These are phyloP conservation scores for Teunomyces pallodes DNA, from an alignment of 805 yeast genomes.

Conservation along the genomic window DNA sequence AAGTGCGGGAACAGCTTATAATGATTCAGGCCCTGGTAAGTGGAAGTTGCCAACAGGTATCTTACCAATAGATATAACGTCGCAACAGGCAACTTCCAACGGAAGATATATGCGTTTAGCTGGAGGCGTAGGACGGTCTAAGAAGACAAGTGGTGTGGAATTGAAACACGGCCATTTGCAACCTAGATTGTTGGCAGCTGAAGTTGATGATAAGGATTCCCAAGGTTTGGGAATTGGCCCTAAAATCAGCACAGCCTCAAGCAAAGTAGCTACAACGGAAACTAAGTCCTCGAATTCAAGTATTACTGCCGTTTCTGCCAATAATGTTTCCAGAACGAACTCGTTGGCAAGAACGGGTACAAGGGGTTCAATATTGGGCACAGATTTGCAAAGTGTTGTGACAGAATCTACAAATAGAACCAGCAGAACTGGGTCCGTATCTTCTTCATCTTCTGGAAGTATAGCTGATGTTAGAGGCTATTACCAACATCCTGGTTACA, in stretches of 20 bases:
- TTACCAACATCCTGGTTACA: constrained; percentile 43
- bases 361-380: constrained; percentile 17
- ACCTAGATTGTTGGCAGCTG: constrained; percentile 70
- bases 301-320: constrained; percentile 10
- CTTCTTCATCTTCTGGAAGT: constrained; percentile 30
- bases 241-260: constrained; percentile 3
- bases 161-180: constrained; percentile 61
- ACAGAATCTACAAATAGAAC: constrained; percentile 13
- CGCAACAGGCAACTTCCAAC: constrained; percentile 3
- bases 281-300: constrained; percentile 13
- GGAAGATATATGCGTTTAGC: constrained; percentile 27
- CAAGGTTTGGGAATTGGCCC: constrained; percentile 7
- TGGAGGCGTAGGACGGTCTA: constrained; percentile 16
- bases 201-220: constrained; percentile 63
- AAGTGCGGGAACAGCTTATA: constrained; percentile 48
- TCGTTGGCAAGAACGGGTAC: constrained; percentile 35
- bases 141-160: constrained; percentile 47
- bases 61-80: constrained; percentile 37
- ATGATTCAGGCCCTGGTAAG: constrained; percentile 44
- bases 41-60: constrained; percentile 58
- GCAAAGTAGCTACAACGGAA: constrained; percentile 3
- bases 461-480: constrained; percentile 30
- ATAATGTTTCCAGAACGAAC: constrained; percentile 20
- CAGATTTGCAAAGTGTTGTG: constrained; percentile 18
- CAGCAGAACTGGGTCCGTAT: constrained; percentile 18